These are phyloP conservation scores for Cercospora sp. DNA, from an alignment of 2,329 filamentous ascomycete genomes.

Conservation along the genomic window DNA sequence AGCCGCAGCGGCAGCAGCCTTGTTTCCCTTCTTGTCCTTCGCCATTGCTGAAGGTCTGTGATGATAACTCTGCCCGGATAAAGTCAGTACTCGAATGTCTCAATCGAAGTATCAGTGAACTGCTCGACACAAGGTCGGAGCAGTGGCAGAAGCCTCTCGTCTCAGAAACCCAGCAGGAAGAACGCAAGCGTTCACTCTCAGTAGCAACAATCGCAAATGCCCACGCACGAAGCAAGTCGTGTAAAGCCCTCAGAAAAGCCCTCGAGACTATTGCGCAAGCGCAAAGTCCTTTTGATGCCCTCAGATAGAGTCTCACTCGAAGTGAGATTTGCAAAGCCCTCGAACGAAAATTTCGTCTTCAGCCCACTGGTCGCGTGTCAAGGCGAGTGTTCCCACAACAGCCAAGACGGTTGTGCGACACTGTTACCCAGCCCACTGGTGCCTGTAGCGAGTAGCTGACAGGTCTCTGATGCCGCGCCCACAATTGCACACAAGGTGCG, in stretches of 20 bases:
- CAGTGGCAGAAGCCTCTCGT: slow-evolving; percentile 33
- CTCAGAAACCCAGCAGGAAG: slow-evolving; percentile 41
- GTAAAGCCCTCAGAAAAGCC: slow-evolving; percentile 40
- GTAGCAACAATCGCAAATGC: slow-evolving; percentile 38
- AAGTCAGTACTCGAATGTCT: slow-evolving; percentile 31
- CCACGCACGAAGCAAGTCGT: slow-evolving; percentile 37
- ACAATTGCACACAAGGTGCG: slow-evolving; percentile 28
- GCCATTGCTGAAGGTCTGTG: slow-evolving; percentile 41
- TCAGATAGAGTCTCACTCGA: slow-evolving; percentile 34
- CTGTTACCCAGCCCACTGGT: slow-evolving; percentile 33
- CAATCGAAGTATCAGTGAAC: slow-evolving; percentile 20
- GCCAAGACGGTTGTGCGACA: slow-evolving; percentile 44
- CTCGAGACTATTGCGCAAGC: slow-evolving; percentile 31
- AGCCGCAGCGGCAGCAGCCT: slow-evolving; percentile 33
- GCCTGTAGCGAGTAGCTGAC: slow-evolving; percentile 25
- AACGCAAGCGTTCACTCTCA: slow-evolving; percentile 46
- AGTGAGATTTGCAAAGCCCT: slow-evolving; percentile 36
- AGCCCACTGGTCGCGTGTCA: slow-evolving; percentile 48
- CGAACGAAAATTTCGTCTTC: slow-evolving; percentile 42
- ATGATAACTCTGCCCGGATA: slow-evolving; percentile 30
- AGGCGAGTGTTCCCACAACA: slow-evolving; percentile 56
- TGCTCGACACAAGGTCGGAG: slow-evolving; percentile 15
- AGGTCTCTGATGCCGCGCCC: slow-evolving; percentile 27
- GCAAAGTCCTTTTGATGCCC: slow-evolving; percentile 36
- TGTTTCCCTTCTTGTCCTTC: slow-evolving; percentile 48